A percentile compares a stretch with the other conserved stretches of the same genome.
phyloP scores from a whole-genome alignment of 805 yeast genomes.

The Candida maesae region DNA sequence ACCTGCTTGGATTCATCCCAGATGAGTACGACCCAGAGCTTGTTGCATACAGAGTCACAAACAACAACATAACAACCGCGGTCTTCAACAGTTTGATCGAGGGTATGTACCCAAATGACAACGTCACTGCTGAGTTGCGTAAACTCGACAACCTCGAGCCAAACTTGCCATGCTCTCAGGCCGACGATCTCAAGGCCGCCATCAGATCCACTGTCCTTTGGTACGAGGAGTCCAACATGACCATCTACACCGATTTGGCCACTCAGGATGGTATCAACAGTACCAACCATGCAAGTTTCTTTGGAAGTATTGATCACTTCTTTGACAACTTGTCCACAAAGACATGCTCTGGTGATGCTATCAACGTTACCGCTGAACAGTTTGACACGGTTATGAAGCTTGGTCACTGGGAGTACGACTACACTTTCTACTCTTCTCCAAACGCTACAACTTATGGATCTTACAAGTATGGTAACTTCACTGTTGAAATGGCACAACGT shows the following conservation, averaged over 20 bases:
- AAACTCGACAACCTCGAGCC: constrained; percentile 36
- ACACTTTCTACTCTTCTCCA: constrained; percentile 31
- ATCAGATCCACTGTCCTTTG: constrained; percentile 32
- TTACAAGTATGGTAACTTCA: constrained; percentile 34
- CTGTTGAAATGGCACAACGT: constrained; percentile 33
- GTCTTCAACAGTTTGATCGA: constrained; percentile 35
- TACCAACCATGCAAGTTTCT: constrained; percentile 21
- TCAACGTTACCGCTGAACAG: constrained; percentile 28
- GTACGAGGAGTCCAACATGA: constrained; percentile 33
- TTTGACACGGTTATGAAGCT: constrained; percentile 38
- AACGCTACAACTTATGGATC: constrained; percentile 35
- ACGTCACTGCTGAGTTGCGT: constrained; percentile 31
- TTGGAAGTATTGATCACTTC: constrained; percentile 38
- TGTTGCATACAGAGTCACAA: constrained; percentile 34
- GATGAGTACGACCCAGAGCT: constrained; percentile 30
- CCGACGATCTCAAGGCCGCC: constrained; percentile 24
- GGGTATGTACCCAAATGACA: constrained; percentile 36
- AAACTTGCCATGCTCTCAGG: constrained; percentile 32
- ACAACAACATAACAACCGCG: constrained; percentile 37
- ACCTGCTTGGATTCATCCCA: constrained; percentile 32
- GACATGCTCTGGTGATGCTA: constrained; percentile 36
- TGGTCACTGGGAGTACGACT: constrained; percentile 44
- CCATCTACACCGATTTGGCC: constrained; percentile 27
- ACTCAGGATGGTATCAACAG: constrained; percentile 21
- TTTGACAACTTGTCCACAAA: constrained; percentile 39